These are phyloP conservation scores for Cryptococcus amylolentus DNA, from an alignment of 1,284 basidiomycete genomes.

Conservation along the genomic window DNA sequence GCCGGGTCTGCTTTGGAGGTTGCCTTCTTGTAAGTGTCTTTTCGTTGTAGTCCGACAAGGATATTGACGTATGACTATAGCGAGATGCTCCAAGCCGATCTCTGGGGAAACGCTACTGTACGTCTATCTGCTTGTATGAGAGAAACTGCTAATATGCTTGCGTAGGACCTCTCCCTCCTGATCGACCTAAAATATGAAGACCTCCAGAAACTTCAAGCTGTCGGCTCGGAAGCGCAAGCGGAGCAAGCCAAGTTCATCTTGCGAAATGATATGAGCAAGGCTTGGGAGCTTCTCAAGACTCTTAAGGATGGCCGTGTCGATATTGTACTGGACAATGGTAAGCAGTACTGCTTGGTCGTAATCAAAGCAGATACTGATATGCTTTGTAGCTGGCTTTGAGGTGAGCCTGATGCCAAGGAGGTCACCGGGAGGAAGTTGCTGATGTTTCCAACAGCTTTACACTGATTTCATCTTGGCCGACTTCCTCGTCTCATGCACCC, in stretches of 20 bases:
- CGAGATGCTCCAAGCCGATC: conserved; percentile 49
- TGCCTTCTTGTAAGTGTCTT: conserved; percentile 43
- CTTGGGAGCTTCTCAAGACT: conserved; percentile 69
- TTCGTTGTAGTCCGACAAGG: not conserved
- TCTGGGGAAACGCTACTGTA: conserved; percentile 51
- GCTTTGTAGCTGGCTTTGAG: conserved; percentile 75
- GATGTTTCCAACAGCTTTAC: conserved; percentile 60
- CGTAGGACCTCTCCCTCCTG: conserved; percentile 48
- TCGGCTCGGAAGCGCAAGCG: conserved; percentile 70
- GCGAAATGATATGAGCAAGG: conserved; percentile 71
- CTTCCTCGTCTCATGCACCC: conserved; percentile 82
- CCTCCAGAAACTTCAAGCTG: conserved; percentile 76
- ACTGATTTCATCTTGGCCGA: conserved; percentile 94
- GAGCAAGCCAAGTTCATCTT: conserved; percentile 75
- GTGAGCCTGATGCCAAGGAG: conserved; percentile 43
- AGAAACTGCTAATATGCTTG: not conserved
- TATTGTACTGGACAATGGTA: conserved; percentile 88
- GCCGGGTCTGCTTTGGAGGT: conserved; percentile 42
- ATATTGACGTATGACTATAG: conserved; percentile 11
- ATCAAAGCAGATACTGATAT: not conserved
- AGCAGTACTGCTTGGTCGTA: conserved; percentile 26
- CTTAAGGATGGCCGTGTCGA: conserved; percentile 65
- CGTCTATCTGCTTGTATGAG: not conserved
- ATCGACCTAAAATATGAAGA: conserved; percentile 58
- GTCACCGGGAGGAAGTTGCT: not conserved